Conservation (phyloP, 2,329 filamentous ascomycete species). For the Nectriaceae sp. region DNA sequence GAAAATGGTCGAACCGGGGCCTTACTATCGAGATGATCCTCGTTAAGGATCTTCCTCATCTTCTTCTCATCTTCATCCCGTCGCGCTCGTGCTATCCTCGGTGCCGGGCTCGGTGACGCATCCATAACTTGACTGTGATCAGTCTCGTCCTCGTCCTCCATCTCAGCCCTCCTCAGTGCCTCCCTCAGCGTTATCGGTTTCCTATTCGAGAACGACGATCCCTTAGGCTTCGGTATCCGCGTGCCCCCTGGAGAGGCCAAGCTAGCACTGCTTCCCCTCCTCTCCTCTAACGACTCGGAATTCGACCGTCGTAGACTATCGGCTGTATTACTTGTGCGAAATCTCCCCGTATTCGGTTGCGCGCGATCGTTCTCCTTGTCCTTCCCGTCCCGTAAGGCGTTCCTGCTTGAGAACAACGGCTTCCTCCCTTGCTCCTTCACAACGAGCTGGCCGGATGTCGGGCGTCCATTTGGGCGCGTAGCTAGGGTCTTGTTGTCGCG, state of each 20-base stretch:
- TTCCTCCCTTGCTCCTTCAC: constrained; percentile 44
- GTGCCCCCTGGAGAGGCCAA: constrained; percentile 31
- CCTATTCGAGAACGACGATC: constrained; percentile 29
- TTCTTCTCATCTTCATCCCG: constrained; percentile 34
- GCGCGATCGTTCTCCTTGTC: constrained; percentile 23
- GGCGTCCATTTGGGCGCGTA: constrained; percentile 18
- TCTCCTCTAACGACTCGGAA: constrained; percentile 25
- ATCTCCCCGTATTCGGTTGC: constrained; percentile 13
- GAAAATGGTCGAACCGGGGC: constrained; percentile 23
- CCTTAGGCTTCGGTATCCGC: constrained; percentile 36
- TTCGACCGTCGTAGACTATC: constrained; percentile 26
- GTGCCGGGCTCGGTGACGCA: constrained; percentile 54
- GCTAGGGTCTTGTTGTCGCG: constrained; percentile 24
- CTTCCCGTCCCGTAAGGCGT: constrained; percentile 18
- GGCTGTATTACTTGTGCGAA: constrained; percentile 7
- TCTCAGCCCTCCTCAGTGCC: constrained; percentile 39
- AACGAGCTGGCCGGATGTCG: constrained; percentile 29
- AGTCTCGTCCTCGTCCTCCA: constrained; percentile 29
- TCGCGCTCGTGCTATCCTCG: constrained; percentile 44
- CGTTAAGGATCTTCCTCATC: constrained; percentile 29
- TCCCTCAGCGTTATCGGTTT: constrained; percentile 44
- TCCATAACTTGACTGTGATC: constrained; percentile 34
- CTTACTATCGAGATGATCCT: constrained; percentile 35
- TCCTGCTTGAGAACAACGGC: constrained; percentile 38
- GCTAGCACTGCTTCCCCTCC: constrained; percentile 21